These are phyloP conservation scores for Simplicillium aogashimaense DNA, from an alignment of 2,329 filamentous ascomycete species.

Conservation along the genomic window DNA sequence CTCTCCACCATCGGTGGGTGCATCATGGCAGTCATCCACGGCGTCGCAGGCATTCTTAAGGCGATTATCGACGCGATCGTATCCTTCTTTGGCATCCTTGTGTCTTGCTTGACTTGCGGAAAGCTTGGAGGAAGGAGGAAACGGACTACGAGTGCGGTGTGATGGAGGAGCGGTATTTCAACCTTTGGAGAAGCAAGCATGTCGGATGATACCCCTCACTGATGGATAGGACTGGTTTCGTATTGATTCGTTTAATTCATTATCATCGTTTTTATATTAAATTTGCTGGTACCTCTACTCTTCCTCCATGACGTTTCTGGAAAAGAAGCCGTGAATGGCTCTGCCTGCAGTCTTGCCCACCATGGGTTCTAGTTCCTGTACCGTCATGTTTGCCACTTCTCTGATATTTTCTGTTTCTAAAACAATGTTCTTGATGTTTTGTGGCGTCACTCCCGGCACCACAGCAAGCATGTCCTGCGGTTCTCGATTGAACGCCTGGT, in stretches of 20 bases:
- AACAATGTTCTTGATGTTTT: conserved; percentile 65
- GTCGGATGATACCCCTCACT: no score
- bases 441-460: conserved; percentile 75
- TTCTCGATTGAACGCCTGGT: conserved; percentile 69
- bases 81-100: conserved; percentile 53
- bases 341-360: conserved; percentile 71
- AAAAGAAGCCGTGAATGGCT: conserved; percentile 76
- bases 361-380: conserved; percentile 59
- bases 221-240: no score
- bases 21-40: conserved; percentile 60
- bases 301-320: conserved; percentile 48
- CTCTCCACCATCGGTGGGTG: conserved; percentile 55
- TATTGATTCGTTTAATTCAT: no score
- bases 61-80: conserved; percentile 61
- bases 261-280: neutral
- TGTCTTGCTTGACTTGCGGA: conserved; percentile 54
- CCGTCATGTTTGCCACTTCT: conserved; percentile 80
- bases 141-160: neutral
- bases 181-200: no score
- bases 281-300: conserved; percentile 12
- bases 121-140: conserved; percentile 19
- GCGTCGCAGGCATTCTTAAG: conserved; percentile 53
- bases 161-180: no score
- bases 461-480: conserved; percentile 84
- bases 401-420: conserved; percentile 64